Evolutionary conservation across 495 filamentous ascomycete genomes (phyloP), one percentile per base, ranked within the genome.

Genomic region (Penicillium subrubescens): DNA sequence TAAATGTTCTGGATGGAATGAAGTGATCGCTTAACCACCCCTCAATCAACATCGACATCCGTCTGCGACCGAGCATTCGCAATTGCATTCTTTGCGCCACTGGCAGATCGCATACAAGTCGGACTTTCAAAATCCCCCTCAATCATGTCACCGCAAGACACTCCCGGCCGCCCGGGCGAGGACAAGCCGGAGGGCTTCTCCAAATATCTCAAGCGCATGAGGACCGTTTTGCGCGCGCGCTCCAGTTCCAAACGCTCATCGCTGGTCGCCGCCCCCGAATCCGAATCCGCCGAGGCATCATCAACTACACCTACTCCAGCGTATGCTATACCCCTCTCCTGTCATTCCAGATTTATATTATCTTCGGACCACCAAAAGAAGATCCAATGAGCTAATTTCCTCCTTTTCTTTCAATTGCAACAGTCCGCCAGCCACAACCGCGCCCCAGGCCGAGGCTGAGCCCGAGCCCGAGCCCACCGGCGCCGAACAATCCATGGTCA

Each of bases 141-240:
- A 11, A 44, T 34, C 59, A 81, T 81, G 78, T 71, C 78, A 59
- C 63, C 64, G 25, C 65, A 72, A 61, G 57, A 63, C 52, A 54
- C 19, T 10, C 56, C 64, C 37, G 69, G 57, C 57, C 73, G 58
- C 37, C 63, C 67, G 21, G 69, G 52, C 17, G 75, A 74, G 55
- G 77, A 86, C 67, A 87, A 89, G 79, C 86, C 84, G 62, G 86
- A 83, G 69, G 87, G 88, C 27, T 69, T 91, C 44, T 82, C 83
- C 43, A 90, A 83, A 68, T 83, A 89, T 43, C 71, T 91, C 54
- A 83, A 83, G 58, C 82, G 86, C 66, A 83, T 90, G 74, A 90
- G 82, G 77, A 87, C 84, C 5, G 88, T 87, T 25, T 75, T 89
- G 65, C 87, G 81, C 66, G 83, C 84, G 68, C 79, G 76, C 29